Conservation (phyloP, 2,329 filamentous ascomycete genomes). For the Hansfordia pulvinata region DNA sequence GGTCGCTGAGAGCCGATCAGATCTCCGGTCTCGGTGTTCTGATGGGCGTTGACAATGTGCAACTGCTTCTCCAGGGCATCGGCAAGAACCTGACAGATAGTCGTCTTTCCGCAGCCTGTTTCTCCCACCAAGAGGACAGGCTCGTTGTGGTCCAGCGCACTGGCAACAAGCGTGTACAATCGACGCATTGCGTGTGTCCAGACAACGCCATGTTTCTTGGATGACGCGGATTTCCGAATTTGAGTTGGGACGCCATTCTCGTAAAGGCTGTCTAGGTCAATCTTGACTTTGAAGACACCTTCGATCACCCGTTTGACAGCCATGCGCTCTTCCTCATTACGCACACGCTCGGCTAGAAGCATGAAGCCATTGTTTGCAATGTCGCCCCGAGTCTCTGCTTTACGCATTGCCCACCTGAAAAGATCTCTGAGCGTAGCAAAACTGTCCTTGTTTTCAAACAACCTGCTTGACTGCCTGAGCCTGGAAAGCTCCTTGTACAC, state of each 20-base stretch:
- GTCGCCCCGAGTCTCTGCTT: conserved; percentile 74
- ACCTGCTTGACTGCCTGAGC: conserved; percentile 73
- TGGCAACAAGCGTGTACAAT: conserved; percentile 76
- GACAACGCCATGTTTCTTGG: conserved; percentile 55
- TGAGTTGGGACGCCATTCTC: too few relatives aligned
- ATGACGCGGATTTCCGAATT: conserved; percentile 24
- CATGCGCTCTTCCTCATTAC: conserved; percentile 74
- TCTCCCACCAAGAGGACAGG: conserved; percentile 91
- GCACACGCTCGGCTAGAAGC: conserved; percentile 86
- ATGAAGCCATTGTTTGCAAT: conserved; percentile 91
- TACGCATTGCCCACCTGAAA: conserved; percentile 84
- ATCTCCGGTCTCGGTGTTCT: conserved; percentile 95
- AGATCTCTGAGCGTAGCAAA: conserved; percentile 94
- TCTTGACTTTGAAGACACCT: conserved; percentile 72
- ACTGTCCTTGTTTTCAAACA: conserved; percentile 95
- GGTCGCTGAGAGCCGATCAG: conserved; percentile 91
- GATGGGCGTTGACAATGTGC: conserved; percentile 90
- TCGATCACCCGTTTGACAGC: conserved; percentile 85
- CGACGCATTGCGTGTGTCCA: conserved; percentile 95
- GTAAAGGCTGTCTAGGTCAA: conserved; percentile 66
- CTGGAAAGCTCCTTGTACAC: conserved; percentile 90
- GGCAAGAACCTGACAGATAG: conserved; percentile 83
- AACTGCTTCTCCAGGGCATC: conserved; percentile 65
- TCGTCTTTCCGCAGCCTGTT: conserved; percentile 96
- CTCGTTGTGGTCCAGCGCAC: conserved; percentile 80